phyloP scores from a whole-genome alignment of 257 asterid species.

The Nicotiana noctiflora region DNA sequence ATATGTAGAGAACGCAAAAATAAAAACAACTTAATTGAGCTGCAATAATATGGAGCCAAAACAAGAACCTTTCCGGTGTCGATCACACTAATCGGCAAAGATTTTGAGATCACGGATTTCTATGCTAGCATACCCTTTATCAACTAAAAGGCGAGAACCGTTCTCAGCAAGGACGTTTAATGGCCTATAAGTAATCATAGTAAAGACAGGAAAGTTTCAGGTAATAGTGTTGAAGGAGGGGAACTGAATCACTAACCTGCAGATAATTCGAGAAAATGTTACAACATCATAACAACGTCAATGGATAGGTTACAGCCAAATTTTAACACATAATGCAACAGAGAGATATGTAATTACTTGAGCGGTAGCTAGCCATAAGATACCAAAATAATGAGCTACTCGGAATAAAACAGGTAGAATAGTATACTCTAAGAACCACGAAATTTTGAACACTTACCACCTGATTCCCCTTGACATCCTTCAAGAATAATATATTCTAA shows the following conservation, averaged over 20 bases:
- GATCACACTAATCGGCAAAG: conserved; percentile 53
- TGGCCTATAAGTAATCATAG: conserved; percentile 35
- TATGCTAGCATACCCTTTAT: conserved; percentile 20
- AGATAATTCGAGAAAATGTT: conserved; percentile 31
- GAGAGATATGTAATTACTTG: neutral
- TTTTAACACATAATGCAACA: no score
- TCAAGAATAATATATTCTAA: conserved; percentile 58
- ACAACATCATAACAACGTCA: neutral
- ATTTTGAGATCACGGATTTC: conserved; percentile 36
- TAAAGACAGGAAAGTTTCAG: neutral
- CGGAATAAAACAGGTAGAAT: neutral
- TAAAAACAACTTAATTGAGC: neutral
- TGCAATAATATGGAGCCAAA: conserved; percentile 9
- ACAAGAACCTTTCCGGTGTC: conserved; percentile 47
- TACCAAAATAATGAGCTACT: neutral
- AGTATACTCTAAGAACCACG: neutral
- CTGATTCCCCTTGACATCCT: conserved; percentile 54
- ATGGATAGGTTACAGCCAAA: neutral
- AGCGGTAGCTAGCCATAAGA: neutral
- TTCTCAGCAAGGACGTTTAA: conserved; percentile 34
- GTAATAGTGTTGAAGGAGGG: neutral
- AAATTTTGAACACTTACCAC: conserved; percentile 37
- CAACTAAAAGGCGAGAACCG: conserved; percentile 38
- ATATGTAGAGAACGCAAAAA: neutral
- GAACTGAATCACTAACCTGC: conserved; percentile 47